Conservation (phyloP, 345 rosid species). For the Moricandia moricandioides region DNA sequence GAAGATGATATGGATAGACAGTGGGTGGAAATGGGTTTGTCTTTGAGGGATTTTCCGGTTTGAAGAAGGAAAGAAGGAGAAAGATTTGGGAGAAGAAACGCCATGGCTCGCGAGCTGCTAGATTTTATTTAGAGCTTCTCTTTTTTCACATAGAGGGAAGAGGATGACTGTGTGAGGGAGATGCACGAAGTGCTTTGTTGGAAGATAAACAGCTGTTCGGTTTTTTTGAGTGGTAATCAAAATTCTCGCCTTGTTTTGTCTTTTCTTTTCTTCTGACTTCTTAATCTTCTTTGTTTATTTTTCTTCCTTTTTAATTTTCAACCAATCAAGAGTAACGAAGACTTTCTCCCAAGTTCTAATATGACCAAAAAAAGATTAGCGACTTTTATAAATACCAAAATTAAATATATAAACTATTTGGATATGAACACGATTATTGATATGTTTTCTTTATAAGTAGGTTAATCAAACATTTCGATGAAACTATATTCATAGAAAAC, state of each 20-base stretch:
- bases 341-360: not conserved
- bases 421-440: no score
- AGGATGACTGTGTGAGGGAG: slow-evolving; percentile 15
- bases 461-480: no score
- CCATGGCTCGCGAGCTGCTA: slow-evolving; percentile 40
- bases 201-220: slow-evolving; percentile 19
- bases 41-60: slow-evolving; percentile 46
- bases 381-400: no score
- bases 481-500: no score
- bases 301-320: not conserved
- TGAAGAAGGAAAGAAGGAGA: slow-evolving; percentile 57
- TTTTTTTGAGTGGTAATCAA: slow-evolving; percentile 51
- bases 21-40: slow-evolving; percentile 31
- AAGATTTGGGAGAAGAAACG: slow-evolving; percentile 74
- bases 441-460: no score
- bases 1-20: slow-evolving; percentile 1
- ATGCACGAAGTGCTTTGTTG: slow-evolving; percentile 13
- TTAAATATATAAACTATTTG: no score
- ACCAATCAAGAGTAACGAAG: not conserved
- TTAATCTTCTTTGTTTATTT: not conserved
- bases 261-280: not conserved
- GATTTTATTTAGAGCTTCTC: not conserved
- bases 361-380: no score
- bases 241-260: not conserved
- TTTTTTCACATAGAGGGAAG: slow-evolving; percentile 15